Evolutionary conservation across 2,329 filamentous ascomycete species (phyloP).

Genomic region (Sclerotinia subarctica): DNA sequence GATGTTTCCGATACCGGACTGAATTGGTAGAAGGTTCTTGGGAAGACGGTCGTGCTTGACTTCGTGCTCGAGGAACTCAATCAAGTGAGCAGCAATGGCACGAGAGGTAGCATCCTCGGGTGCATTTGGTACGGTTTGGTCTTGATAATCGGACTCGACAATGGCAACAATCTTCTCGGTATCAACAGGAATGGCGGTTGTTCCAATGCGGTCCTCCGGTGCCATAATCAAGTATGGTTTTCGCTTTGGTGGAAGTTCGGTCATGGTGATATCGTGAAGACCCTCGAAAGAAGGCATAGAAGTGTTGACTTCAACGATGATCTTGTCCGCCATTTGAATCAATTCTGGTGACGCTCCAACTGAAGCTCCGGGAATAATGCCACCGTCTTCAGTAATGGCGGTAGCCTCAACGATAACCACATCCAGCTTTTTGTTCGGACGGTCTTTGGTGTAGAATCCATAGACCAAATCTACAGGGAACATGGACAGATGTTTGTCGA

Average conservation of each 20-base stretch:
- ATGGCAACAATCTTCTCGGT: conserved; percentile 81
- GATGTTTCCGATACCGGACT: conserved; percentile 90
- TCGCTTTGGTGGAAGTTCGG: conserved; percentile 73
- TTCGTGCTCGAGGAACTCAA: conserved; percentile 84
- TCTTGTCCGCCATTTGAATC: conserved; percentile 87
- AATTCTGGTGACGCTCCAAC: conserved; percentile 84
- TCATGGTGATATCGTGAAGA: conserved; percentile 87
- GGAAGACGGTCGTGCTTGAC: conserved; percentile 75
- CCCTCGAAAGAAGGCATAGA: conserved; percentile 80
- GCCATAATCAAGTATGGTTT: conserved; percentile 85
- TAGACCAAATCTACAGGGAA: conserved; percentile 86
- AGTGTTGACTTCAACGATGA: conserved; percentile 92
- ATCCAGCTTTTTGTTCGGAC: conserved; percentile 62
- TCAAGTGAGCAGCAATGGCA: conserved; percentile 74
- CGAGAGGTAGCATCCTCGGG: conserved; percentile 70
- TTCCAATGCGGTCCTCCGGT: conserved; percentile 83
- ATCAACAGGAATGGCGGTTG: conserved; percentile 77
- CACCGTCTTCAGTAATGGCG: conserved; percentile 83
- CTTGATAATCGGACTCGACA: conserved; percentile 80
- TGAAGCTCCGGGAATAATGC: conserved; percentile 81
- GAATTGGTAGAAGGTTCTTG: conserved; percentile 71
- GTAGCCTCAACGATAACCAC: conserved; percentile 83
- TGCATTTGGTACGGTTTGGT: conserved; percentile 70
- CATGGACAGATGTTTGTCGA: conserved; percentile 92
- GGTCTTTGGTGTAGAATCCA: conserved; percentile 81